phyloP scores from a whole-genome alignment of 345 rosid species.

The Adansonia digitata region DNA sequence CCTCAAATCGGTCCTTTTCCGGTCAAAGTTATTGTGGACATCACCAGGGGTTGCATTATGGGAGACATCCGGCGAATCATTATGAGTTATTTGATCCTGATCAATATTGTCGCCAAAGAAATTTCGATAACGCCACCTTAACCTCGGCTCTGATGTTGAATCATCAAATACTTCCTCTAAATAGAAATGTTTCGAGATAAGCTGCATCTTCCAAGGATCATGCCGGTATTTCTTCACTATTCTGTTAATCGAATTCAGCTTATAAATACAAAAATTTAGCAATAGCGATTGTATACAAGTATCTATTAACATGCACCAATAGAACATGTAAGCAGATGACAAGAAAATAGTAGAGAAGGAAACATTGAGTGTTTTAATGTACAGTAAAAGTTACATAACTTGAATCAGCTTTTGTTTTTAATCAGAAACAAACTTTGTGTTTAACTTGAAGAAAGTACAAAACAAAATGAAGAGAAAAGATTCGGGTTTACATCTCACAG shows the following conservation, averaged over 20 bases:
- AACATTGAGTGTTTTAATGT: not conserved
- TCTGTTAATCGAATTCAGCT: slow-evolving; percentile 34
- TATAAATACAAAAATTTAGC: slow-evolving; percentile 10
- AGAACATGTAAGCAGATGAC: not conserved
- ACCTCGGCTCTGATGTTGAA: slow-evolving; percentile 45
- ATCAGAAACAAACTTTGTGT: not conserved
- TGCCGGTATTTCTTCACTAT: slow-evolving; percentile 45
- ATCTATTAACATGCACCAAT: not conserved
- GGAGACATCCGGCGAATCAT: slow-evolving; percentile 18
- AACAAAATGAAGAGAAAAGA: not conserved
- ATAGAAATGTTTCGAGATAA: slow-evolving; percentile 60
- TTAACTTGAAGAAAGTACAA: not conserved
- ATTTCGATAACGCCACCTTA: slow-evolving; percentile 72
- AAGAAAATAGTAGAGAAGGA: not conserved
- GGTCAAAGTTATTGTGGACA: slow-evolving; percentile 14
- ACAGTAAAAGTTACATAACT: not conserved
- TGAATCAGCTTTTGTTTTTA: not conserved
- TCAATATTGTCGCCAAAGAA: slow-evolving; percentile 40
- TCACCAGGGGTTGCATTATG: not conserved
- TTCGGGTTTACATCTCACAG: not conserved
- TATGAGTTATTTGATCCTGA: slow-evolving; percentile 24
- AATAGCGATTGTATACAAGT: not conserved
- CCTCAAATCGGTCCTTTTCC: slow-evolving; percentile 11
- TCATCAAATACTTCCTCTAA: slow-evolving; percentile 72
- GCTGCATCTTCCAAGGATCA: slow-evolving; percentile 48